These are phyloP conservation scores for Amoebophrya sp. DNA, from an alignment of 169 alveolate genomes.

Conservation along the genomic window DNA sequence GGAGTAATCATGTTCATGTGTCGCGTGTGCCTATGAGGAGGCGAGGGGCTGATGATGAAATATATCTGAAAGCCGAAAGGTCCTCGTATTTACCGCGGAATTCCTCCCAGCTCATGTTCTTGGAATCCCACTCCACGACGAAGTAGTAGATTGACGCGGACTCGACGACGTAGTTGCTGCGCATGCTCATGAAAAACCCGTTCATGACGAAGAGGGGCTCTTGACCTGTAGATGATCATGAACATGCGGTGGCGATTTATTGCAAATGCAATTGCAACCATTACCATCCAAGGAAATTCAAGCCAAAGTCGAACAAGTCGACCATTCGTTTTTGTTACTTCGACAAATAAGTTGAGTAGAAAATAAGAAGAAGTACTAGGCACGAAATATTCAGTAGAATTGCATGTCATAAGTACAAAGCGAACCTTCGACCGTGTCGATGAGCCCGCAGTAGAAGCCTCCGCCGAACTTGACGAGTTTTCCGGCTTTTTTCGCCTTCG, in stretches of 20 bases:
- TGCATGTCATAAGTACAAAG: not conserved
- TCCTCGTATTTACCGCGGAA: constrained; percentile 33
- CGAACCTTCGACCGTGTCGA: constrained; percentile 11
- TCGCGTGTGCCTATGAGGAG: not conserved
- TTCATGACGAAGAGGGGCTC: constrained; percentile 12
- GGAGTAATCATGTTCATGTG: not conserved
- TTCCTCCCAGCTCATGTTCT: constrained; percentile 28
- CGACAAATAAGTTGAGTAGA: too few relatives aligned
- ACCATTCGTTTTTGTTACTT: too few relatives aligned
- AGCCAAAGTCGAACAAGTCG: too few relatives aligned
- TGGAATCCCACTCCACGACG: constrained; percentile 22
- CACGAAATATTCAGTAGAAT: too few relatives aligned
- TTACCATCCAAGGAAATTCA: too few relatives aligned
- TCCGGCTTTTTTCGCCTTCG: not conserved
- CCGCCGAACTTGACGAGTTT: constrained; percentile 18
- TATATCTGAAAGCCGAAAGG: too few relatives aligned
- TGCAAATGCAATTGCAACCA: not conserved
- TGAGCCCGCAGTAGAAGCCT: constrained; percentile 19
- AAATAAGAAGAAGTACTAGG: too few relatives aligned
- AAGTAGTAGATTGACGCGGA: constrained; percentile 22
- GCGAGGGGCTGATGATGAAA: too few relatives aligned
- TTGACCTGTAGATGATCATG: too few relatives aligned
- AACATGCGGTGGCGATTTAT: too few relatives aligned
- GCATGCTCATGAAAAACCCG: constrained; percentile 17
- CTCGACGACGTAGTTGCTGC: not conserved